Percentiles rank a stretch among this genome's conserved stretches.
These are phyloP conservation scores for Exutisphaerella laricina DNA, from an alignment of 2,329 filamentous ascomycete species.

Conservation along the genomic window DNA sequence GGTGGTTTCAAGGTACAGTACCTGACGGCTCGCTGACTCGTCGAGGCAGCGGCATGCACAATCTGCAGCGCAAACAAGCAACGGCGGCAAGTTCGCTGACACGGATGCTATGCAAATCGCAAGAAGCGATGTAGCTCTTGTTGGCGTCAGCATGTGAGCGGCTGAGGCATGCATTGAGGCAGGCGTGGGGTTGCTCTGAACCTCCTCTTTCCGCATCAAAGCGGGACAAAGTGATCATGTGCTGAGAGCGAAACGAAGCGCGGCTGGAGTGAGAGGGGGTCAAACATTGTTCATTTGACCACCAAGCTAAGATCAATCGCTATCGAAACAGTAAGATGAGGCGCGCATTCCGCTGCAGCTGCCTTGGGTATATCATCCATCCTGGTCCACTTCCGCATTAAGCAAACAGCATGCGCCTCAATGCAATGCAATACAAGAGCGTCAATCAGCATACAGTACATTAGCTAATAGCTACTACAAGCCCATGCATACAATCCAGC, in stretches of 20 bases:
- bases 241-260: neutral
- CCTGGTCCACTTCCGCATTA: conserved; percentile 12
- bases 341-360: conserved; percentile 19
- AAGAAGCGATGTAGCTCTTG: neutral
- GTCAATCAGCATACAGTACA: conserved; percentile 10
- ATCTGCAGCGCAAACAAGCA: neutral
- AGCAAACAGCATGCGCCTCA: conserved; percentile 11
- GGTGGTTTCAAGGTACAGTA: neutral
- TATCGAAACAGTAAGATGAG: conserved; percentile 12
- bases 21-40: neutral
- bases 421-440: conserved; percentile 11
- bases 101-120: conserved; percentile 6
- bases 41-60: neutral
- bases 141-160: neutral
- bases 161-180: neutral
- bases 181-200: neutral
- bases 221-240: neutral
- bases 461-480: conserved; percentile 8
- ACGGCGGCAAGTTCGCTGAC: conserved; percentile 4
- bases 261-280: conserved; percentile 1
- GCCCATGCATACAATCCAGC: conserved; percentile 1
- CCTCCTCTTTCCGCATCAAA: neutral
- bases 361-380: conserved; percentile 17
- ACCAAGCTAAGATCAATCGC: conserved; percentile 5
- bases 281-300: conserved; percentile 11